phyloP scores from a whole-genome alignment of 768 basidiomycete genomes.

The Lactarius hatsudake region DNA sequence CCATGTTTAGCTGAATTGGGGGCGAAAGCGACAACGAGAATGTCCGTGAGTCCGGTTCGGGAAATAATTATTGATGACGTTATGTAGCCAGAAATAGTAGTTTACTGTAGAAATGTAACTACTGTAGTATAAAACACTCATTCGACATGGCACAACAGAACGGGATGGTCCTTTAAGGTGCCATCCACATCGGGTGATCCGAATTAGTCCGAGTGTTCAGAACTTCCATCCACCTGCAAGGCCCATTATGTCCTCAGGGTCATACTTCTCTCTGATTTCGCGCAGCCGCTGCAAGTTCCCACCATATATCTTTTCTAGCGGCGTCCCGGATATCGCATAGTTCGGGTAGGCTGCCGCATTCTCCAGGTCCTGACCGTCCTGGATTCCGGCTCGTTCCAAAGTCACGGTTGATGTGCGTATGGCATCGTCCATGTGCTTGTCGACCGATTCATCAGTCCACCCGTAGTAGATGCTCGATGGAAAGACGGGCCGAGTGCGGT shows the following conservation, averaged over 20 bases:
- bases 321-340: slow-evolving; percentile 14
- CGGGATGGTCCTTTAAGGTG: background rate
- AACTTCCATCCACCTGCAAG: slow-evolving; percentile 19
- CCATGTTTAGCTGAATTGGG: background rate
- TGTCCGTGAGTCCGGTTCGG: no score
- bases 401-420: slow-evolving; percentile 2
- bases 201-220: background rate
- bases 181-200: background rate
- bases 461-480: background rate
- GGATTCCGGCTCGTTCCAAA: background rate
- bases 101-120: no score
- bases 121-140: background rate
- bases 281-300: slow-evolving; percentile 8
- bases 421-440: slow-evolving; percentile 4
- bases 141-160: background rate
- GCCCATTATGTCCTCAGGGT: slow-evolving; percentile 10
- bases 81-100: background rate
- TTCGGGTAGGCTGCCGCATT: slow-evolving; percentile 3
- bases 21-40: no score
- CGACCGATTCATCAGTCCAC: slow-evolving; percentile 1
- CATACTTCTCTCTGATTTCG: slow-evolving; percentile 9
- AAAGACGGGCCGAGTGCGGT: slow-evolving; percentile 4
- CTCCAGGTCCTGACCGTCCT: slow-evolving; percentile 10
- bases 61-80: no score
- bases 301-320: slow-evolving; percentile 8